Evolutionary conservation across 2,329 filamentous ascomycete genomes (phyloP).

Genomic region (Grosmannia clavigera): DNA sequence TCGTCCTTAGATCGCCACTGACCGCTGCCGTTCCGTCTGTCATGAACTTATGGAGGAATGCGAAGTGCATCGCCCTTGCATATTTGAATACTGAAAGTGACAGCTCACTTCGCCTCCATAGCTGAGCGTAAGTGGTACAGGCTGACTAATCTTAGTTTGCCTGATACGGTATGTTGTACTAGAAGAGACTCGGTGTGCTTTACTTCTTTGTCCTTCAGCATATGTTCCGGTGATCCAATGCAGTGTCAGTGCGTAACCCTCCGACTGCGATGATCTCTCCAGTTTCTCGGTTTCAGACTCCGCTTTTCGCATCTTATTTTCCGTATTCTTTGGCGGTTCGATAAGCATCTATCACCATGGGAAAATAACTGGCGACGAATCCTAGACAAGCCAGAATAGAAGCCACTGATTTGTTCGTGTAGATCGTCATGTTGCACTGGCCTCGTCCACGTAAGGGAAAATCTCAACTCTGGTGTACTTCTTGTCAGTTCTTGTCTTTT

Average conservation of each 20-base stretch:
- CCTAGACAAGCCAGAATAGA: not conserved
- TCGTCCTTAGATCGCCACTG: not conserved
- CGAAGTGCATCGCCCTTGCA: not conserved
- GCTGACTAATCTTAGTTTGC: not conserved
- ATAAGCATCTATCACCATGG: not conserved
- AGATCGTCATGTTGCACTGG: not conserved
- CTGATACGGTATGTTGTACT: not conserved
- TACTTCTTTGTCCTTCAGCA: not conserved
- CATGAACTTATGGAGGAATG: not conserved
- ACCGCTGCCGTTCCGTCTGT: not conserved
- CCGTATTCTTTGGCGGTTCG: not conserved
- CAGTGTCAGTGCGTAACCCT: not conserved
- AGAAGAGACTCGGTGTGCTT: not conserved
- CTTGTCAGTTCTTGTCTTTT: not conserved
- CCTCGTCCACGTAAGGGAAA: not conserved
- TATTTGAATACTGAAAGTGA: not conserved
- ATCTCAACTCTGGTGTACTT: not conserved
- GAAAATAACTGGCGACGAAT: not conserved
- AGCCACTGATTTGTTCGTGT: not conserved
- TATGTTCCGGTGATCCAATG: not conserved
- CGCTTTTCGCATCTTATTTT: not conserved
- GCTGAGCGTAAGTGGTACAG: not conserved
- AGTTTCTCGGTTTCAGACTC: not conserved
- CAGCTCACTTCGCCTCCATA: not conserved
- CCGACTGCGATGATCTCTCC: not conserved